Conservation (phyloP, 1,284 basidiomycete species). For the Hymenochaete sp. region DNA sequence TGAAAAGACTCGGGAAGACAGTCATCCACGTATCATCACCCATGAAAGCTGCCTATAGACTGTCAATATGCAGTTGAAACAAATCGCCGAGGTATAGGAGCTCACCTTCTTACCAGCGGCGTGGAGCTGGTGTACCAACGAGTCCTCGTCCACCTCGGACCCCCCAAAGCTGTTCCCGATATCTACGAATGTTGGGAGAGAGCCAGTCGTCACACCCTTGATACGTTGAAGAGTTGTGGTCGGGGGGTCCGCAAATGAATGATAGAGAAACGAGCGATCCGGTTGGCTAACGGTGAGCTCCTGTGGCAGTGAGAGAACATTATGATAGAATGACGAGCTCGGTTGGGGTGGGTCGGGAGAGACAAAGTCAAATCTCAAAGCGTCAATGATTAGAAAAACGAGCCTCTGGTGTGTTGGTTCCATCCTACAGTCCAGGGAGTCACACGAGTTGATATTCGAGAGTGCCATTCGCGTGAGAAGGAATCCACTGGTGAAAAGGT, state of each 20-base stretch:
- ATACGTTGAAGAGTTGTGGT: slow-evolving; percentile 94
- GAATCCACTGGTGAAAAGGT: slow-evolving; percentile 84
- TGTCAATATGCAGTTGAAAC: slow-evolving; percentile 1
- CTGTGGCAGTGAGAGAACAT: slow-evolving; percentile 71
- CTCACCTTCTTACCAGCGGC: slow-evolving; percentile 51
- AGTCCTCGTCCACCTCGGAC: slow-evolving; percentile 83
- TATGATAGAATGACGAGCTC: slow-evolving; percentile 68
- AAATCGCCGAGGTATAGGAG: slow-evolving; percentile 10
- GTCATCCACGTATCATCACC: slow-evolving; percentile 97
- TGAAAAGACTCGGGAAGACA: slow-evolving; percentile 76
- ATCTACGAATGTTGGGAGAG: slow-evolving; percentile 93
- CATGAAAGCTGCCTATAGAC: slow-evolving; percentile 65
- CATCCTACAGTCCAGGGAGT: slow-evolving; percentile 39
- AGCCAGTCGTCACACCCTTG: slow-evolving; percentile 93
- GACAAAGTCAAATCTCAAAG: slow-evolving; percentile 92
- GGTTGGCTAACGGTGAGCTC: slow-evolving; percentile 60
- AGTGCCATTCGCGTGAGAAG: slow-evolving; percentile 78
- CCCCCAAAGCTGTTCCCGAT: slow-evolving; percentile 88
- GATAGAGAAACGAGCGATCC: slow-evolving; percentile 73
- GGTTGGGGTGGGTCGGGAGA: slow-evolving; percentile 59
- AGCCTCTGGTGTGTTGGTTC: slow-evolving; percentile 67
- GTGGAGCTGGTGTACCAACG: slow-evolving; percentile 54
- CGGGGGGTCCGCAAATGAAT: slow-evolving; percentile 89
- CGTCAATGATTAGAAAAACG: slow-evolving; percentile 85
- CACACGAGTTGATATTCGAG: slow-evolving; percentile 46